Conservation (phyloP, 192 early-diverging fungal genomes). For the Gigaspora rosea region DNA sequence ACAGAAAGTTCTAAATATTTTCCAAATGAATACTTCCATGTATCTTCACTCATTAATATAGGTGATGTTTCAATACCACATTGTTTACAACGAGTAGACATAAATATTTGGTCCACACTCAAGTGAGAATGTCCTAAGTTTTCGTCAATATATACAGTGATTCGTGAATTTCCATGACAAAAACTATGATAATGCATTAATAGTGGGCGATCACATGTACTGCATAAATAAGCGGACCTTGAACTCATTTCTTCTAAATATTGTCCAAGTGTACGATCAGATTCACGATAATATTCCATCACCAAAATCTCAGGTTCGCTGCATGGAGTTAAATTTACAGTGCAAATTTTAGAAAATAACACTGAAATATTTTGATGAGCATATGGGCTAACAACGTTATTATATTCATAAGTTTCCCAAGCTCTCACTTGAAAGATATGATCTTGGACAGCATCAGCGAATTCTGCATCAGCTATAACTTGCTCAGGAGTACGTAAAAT, state of each 20-base stretch:
- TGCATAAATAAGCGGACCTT: slow-evolving; percentile 67
- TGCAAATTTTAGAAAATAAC: slow-evolving; percentile 69
- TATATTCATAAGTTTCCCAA: slow-evolving; percentile 58
- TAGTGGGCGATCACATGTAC: slow-evolving; percentile 77
- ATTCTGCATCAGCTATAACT: slow-evolving; percentile 43
- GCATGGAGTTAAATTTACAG: slow-evolving; percentile 63
- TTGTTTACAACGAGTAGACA: slow-evolving; percentile 83
- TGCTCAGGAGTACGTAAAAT: slow-evolving; percentile 34
- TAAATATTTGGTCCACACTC: slow-evolving; percentile 73
- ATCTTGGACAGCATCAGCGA: slow-evolving; percentile 49
- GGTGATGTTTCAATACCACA: slow-evolving; percentile 73
- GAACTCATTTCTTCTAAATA: slow-evolving; percentile 84
- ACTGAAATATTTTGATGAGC: slow-evolving; percentile 75
- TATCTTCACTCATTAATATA: slow-evolving; percentile 78
- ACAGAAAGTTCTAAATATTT: slow-evolving; percentile 94
- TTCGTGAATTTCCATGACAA: slow-evolving; percentile 77
- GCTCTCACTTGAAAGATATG: slow-evolving; percentile 46
- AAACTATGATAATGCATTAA: slow-evolving; percentile 84
- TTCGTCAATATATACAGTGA: slow-evolving; percentile 75
- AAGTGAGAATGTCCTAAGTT: slow-evolving; percentile 51
- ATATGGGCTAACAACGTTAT: slow-evolving; percentile 66
- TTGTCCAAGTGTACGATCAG: slow-evolving; percentile 86
- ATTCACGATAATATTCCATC: slow-evolving; percentile 81
- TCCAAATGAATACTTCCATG: slow-evolving; percentile 96
- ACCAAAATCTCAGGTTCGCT: slow-evolving; percentile 72